Evolutionary conservation across 1,139 yeast species (phyloP).

Genomic region (Yamadazyma jaroonii): DNA sequence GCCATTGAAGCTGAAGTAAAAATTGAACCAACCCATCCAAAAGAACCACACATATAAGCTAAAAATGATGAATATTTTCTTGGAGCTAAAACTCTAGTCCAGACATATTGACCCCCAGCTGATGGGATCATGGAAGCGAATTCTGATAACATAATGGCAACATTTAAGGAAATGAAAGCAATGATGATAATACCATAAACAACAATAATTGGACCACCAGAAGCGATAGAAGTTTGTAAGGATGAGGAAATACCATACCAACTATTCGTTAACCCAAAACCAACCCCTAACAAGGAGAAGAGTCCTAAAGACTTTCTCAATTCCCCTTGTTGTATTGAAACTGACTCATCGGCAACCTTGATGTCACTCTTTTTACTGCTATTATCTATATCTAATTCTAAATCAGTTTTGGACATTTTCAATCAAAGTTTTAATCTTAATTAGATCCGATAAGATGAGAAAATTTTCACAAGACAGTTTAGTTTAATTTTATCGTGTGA

Average conservation of each 20-base stretch:
- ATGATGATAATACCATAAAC: conserved; percentile 67
- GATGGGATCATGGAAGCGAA: conserved; percentile 52
- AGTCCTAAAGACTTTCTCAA: conserved; percentile 50
- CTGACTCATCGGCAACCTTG: conserved; percentile 2
- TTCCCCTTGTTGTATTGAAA: conserved; percentile 21
- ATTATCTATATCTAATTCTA: not conserved
- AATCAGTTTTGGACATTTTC: not conserved
- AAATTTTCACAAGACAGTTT: conserved; percentile 1
- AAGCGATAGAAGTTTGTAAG: conserved; percentile 57
- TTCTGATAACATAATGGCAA: conserved; percentile 45
- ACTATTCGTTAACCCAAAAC: conserved; percentile 67
- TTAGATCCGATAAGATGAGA: not conserved
- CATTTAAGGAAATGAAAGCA: conserved; percentile 42
- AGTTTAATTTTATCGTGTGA: not conserved
- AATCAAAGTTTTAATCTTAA: not conserved
- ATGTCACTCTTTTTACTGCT: not conserved
- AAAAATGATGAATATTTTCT: conserved; percentile 43
- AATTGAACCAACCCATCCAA: conserved; percentile 58
- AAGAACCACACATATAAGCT: conserved; percentile 54
- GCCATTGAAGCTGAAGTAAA: conserved; percentile 58
- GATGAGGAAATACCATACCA: conserved; percentile 72
- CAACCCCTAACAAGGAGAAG: conserved; percentile 60
- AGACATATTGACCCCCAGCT: conserved; percentile 62
- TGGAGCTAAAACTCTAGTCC: conserved; percentile 58
- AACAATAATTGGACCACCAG: conserved; percentile 68